Conservation (phyloP, 2,329 filamentous ascomycete species). For the Nothopassalora personata region DNA sequence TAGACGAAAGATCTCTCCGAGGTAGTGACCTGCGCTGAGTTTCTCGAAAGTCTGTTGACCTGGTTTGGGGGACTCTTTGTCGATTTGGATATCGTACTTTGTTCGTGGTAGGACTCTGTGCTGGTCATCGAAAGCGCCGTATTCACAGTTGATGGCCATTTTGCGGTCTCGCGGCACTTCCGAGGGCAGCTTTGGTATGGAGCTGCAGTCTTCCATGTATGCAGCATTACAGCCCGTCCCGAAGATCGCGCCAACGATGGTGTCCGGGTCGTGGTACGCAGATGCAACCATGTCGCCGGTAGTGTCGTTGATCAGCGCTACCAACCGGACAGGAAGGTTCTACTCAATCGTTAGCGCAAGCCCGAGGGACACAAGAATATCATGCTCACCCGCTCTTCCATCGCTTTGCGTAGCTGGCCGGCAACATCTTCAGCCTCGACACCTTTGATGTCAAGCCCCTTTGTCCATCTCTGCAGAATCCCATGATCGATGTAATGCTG, state of each 20-base stretch:
- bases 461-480: conserved; percentile 91
- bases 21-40: conserved; percentile 92
- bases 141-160: conserved; percentile 98
- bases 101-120: conserved; percentile 82
- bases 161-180: conserved; percentile 70
- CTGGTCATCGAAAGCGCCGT: conserved; percentile 95
- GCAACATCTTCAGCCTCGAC: conserved; percentile 91
- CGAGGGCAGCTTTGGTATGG: conserved; percentile 71
- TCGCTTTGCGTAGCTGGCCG: conserved; percentile 75
- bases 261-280: conserved; percentile 76
- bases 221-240: conserved; percentile 91
- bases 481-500: conserved; percentile 93
- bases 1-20: conserved; percentile 90
- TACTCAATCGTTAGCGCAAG: conserved; percentile 31
- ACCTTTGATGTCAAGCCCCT: conserved; percentile 89
- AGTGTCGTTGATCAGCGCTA: conserved; percentile 87
- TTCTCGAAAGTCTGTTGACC: conserved; percentile 96
- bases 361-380: background rate
- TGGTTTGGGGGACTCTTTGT: conserved; percentile 84
- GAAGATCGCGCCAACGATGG: conserved; percentile 89
- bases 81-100: conserved; percentile 79
- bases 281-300: conserved; percentile 88
- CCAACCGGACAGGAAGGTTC: conserved; percentile 79
- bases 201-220: conserved; percentile 81
- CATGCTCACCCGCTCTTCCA: conserved; percentile 61